Percentiles rank a stretch among this genome's conserved stretches.
Evolutionary conservation across 2,329 filamentous ascomycete species (phyloP).

Genomic region (Diatrype stigma): DNA sequence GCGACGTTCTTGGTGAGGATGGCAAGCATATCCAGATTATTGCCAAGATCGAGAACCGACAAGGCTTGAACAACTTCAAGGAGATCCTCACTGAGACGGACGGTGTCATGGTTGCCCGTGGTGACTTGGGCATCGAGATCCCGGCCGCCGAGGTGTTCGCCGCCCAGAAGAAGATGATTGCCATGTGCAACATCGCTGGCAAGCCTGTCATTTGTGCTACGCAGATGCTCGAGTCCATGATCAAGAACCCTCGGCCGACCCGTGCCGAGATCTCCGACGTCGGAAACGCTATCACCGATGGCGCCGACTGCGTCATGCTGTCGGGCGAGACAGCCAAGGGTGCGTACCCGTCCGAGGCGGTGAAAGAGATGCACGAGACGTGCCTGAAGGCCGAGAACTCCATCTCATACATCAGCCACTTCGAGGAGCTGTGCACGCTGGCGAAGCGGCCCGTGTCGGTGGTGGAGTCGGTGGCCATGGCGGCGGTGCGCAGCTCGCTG

Average conservation of each 20-base stretch:
- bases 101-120: constrained; percentile 99
- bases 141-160: constrained; percentile 98
- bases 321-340: constrained; percentile 99
- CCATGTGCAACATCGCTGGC: constrained; percentile 98
- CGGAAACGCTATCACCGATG: constrained; percentile 95
- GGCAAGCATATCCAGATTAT: constrained; percentile 99
- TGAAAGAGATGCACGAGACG: constrained; percentile 97
- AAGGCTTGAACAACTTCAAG: constrained; percentile 99
- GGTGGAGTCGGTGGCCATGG: constrained; percentile 93
- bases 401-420: constrained; percentile 94
- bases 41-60: constrained; percentile 99
- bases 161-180: constrained; percentile 99
- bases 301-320: constrained; percentile 99
- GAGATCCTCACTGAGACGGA: constrained; percentile 96
- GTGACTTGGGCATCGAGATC: constrained; percentile 97
- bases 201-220: constrained; percentile 99
- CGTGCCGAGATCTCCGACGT: constrained; percentile 98
- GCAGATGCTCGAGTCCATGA: constrained; percentile 99
- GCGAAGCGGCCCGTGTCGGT: constrained; percentile 80
- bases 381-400: constrained; percentile 96
- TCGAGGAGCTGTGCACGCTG: constrained; percentile 87
- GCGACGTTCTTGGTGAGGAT: constrained; percentile 81
- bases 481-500: constrained; percentile 89
- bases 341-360: constrained; percentile 85
- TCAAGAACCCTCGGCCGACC: constrained; percentile 97